Percentiles rank a stretch among this genome's conserved stretches.
Conservation (phyloP, 2,329 filamentous ascomycete species). For the Talaromyces sp. region DNA sequence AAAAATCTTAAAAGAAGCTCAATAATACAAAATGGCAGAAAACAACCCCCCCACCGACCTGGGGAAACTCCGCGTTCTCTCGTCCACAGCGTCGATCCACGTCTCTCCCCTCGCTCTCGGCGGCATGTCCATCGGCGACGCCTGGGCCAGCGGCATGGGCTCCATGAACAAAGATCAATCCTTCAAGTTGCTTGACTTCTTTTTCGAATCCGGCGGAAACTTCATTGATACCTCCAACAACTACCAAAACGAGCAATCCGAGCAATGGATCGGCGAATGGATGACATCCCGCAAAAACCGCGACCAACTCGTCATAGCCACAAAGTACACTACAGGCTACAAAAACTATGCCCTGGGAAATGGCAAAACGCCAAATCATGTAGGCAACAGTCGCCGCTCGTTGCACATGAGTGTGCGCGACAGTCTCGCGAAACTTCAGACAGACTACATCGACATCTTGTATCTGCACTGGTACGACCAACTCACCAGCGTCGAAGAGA, state of each 20-base stretch:
- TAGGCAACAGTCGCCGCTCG: slow-evolving; percentile 45
- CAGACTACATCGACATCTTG: slow-evolving; percentile 53
- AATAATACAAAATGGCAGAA: neutral
- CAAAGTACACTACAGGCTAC: slow-evolving; percentile 65
- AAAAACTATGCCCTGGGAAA: slow-evolving; percentile 40
- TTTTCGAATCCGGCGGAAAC: slow-evolving; percentile 64
- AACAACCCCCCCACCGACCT: slow-evolving; percentile 55
- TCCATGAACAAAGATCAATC: slow-evolving; percentile 60
- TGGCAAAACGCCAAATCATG: slow-evolving; percentile 40
- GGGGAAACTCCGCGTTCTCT: slow-evolving; percentile 63
- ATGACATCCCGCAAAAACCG: slow-evolving; percentile 62
- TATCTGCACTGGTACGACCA: slow-evolving; percentile 56
- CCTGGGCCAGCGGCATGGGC: slow-evolving; percentile 56
- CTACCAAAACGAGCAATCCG: slow-evolving; percentile 63
- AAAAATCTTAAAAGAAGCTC: neutral
- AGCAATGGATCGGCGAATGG: slow-evolving; percentile 68
- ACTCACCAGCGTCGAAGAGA: slow-evolving; percentile 36
- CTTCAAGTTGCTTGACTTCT: slow-evolving; percentile 65
- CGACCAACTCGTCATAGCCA: slow-evolving; percentile 67
- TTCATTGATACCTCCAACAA: slow-evolving; percentile 71
- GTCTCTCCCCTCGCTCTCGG: slow-evolving; percentile 60
- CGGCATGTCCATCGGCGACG: slow-evolving; percentile 39
- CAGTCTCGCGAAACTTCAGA: slow-evolving; percentile 50
- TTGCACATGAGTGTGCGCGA: slow-evolving; percentile 45
- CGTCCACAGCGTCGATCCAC: slow-evolving; percentile 61